Conservation (phyloP, 768 basidiomycete genomes). For the Podaxis sp. region DNA sequence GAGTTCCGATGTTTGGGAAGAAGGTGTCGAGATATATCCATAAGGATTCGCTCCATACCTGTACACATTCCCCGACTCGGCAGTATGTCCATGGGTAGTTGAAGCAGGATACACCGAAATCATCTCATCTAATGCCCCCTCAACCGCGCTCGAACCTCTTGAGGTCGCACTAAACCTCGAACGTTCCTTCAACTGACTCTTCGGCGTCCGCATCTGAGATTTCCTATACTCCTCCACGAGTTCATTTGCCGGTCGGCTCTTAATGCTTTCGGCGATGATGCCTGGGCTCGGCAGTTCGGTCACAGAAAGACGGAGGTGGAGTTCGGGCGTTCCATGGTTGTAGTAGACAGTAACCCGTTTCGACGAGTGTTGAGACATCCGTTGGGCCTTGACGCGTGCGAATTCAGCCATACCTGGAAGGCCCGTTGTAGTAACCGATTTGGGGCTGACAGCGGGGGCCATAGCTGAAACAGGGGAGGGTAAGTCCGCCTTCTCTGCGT, state of each 20-base stretch:
- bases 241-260: conserved; percentile 23
- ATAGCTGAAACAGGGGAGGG: background rate
- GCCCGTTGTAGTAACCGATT: background rate
- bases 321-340: conserved; percentile 45
- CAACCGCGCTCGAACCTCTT: background rate
- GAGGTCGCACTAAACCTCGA: conserved; percentile 9
- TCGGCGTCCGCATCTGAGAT: conserved; percentile 12
- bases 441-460: background rate
- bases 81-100: background rate
- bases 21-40: background rate
- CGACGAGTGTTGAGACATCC: conserved; percentile 21
- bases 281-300: conserved; percentile 42
- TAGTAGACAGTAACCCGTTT: conserved; percentile 52
- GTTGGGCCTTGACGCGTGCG: conserved; percentile 3
- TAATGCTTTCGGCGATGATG: conserved; percentile 26
- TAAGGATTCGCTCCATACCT: conserved; percentile 4
- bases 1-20: background rate
- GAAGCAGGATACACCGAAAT: background rate
- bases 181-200: background rate
- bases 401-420: conserved; percentile 16
- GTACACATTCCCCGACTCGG: background rate
- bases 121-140: background rate
- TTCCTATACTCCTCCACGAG: conserved; percentile 13
- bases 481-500: background rate
- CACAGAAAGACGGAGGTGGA: conserved; percentile 56